Evolutionary conservation across 768 basidiomycete species (phyloP).

Genomic region (Butyriboletus loyo): DNA sequence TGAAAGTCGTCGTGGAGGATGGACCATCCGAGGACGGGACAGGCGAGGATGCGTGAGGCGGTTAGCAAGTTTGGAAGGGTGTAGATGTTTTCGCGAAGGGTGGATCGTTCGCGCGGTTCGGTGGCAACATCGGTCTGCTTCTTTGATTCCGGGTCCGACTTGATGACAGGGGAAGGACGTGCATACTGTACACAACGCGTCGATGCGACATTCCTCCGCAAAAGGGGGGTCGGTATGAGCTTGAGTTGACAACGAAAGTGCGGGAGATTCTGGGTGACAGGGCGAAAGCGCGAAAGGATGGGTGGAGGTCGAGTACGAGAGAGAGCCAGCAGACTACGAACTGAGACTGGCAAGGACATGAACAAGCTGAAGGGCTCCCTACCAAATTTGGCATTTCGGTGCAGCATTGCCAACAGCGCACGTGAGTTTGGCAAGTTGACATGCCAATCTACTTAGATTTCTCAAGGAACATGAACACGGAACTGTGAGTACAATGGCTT

Average conservation of each 20-base stretch:
- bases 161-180: constrained; percentile 8
- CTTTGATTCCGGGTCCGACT: constrained; percentile 1
- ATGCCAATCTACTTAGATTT: no score
- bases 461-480: neutral
- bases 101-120: constrained; percentile 25
- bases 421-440: no score
- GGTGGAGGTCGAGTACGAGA: constrained; percentile 4
- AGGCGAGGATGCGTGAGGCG: constrained; percentile 79
- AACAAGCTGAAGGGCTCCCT: neutral
- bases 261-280: neutral
- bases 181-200: constrained; percentile 11
- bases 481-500: neutral
- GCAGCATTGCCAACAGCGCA: no score
- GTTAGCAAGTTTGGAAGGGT: constrained; percentile 93
- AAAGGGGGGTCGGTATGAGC: neutral
- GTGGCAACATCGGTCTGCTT: constrained; percentile 1
- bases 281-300: neutral
- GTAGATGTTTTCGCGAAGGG: constrained; percentile 83
- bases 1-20: constrained; percentile 79
- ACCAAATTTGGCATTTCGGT: constrained; percentile 5
- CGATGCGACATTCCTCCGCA: constrained; percentile 11
- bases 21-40: constrained; percentile 89
- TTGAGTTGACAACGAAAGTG: neutral
- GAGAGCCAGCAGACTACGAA: constrained; percentile 4
- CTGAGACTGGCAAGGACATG: constrained; percentile 12